A percentile compares a stretch with the other conserved stretches of the same genome.
phyloP scores from a whole-genome alignment of 306 rosid species.

The Carpinus fangiana region DNA sequence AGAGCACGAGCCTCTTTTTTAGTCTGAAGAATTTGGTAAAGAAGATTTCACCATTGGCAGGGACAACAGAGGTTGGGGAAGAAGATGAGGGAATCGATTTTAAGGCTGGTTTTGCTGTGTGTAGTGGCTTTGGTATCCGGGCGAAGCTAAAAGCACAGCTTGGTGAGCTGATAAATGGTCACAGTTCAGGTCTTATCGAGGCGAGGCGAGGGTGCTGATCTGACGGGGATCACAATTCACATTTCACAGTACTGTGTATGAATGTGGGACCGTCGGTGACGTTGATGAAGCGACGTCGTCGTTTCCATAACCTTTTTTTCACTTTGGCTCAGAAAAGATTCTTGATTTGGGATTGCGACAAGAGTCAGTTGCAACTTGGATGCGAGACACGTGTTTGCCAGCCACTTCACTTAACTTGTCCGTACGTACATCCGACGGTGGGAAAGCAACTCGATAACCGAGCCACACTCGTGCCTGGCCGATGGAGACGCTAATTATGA shows the following conservation, averaged over 20 bases:
- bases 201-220: constrained; percentile 14
- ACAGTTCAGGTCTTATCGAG: constrained; percentile 22
- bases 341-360: constrained; percentile 26
- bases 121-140: constrained; percentile 32
- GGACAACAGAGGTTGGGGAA: constrained; percentile 23
- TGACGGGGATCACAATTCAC: constrained; percentile 24
- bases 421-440: not conserved
- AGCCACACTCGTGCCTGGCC: not conserved
- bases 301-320: no score
- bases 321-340: constrained; percentile 24
- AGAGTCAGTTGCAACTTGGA: constrained; percentile 23
- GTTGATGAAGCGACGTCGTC: constrained; percentile 6
- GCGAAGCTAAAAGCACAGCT: constrained; percentile 2
- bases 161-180: constrained; percentile 21
- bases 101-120: constrained; percentile 38
- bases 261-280: constrained; percentile 37
- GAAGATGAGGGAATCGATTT: constrained; percentile 26
- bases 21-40: not conserved
- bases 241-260: constrained; percentile 21
- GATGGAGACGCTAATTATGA: no score
- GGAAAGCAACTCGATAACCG: not conserved
- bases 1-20: no score
- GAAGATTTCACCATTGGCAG: constrained; percentile 34
- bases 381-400: constrained; percentile 38
- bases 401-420: not conserved